A percentile compares a stretch with the other conserved stretches of the same genome.
Conservation (phyloP, 2,329 filamentous ascomycete genomes). For the Apiospora malaysiana region DNA sequence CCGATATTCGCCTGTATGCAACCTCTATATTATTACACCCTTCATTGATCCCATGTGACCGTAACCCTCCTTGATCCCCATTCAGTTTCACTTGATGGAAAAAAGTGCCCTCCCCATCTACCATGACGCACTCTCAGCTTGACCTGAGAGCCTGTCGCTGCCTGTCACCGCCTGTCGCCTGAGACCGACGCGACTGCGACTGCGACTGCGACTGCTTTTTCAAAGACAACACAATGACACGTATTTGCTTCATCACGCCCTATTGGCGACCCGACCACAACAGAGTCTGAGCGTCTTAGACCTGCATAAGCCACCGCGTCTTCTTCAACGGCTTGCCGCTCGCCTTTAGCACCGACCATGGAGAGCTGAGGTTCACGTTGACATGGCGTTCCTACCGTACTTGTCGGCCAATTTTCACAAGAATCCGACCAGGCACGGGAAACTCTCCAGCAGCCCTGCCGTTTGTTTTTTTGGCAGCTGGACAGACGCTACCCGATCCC, state of each 20-base stretch:
- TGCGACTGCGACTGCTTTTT: neutral
- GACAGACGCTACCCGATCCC: slow-evolving; percentile 11
- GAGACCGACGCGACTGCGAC: neutral
- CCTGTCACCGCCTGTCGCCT: neutral
- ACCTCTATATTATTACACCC: neutral
- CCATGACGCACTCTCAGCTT: neutral
- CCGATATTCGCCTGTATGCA: neutral
- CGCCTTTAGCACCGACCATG: neutral
- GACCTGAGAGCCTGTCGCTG: neutral
- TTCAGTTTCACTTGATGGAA: too few species aligned
- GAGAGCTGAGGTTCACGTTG: neutral
- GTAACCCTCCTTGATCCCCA: too few species aligned
- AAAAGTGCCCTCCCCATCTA: neutral
- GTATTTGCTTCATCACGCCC: neutral
- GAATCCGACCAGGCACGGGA: neutral
- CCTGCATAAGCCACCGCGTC: neutral
- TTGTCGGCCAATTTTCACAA: neutral
- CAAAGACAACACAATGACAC: slow-evolving; percentile 8
- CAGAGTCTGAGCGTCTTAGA: neutral
- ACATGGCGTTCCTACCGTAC: neutral
- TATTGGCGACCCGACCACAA: neutral
- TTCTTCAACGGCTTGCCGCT: slow-evolving; percentile 15
- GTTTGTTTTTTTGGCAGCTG: neutral
- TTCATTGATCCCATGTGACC: too few species aligned
- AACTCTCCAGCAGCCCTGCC: neutral